Conservation (phyloP, 345 rosid species). For the Brassica juncea region DNA sequence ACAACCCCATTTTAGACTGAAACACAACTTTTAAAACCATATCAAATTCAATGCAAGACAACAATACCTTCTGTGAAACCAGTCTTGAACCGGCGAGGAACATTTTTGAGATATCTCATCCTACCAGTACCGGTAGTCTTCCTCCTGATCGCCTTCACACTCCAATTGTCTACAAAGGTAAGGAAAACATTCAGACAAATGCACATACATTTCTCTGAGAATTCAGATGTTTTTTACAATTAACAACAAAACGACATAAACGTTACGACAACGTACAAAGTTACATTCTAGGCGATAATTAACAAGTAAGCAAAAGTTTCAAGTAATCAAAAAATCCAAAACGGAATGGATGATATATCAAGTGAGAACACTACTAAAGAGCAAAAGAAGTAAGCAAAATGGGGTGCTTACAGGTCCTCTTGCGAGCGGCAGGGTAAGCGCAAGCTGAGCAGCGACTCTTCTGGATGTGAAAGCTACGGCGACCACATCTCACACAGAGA, state of each 20-base stretch:
- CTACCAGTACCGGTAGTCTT: conserved; percentile 96
- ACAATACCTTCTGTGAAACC: conserved; percentile 80
- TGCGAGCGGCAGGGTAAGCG: conserved; percentile 95
- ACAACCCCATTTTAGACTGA: not conserved
- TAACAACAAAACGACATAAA: not conserved
- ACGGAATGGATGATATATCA: not conserved
- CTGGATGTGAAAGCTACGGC: conserved; percentile 97
- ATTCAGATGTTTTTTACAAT: not conserved
- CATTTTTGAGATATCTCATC: conserved; percentile 82
- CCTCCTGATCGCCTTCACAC: conserved; percentile 91
- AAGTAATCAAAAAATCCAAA: not conserved
- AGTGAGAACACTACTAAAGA: not conserved
- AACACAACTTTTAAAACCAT: not conserved
- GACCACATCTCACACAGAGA: conserved; percentile 96
- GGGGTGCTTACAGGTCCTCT: conserved; percentile 67
- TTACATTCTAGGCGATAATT: too few relatives aligned
- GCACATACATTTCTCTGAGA: not conserved
- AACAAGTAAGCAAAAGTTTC: not conserved
- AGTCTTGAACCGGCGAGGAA: conserved; percentile 83
- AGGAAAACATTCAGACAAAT: not conserved
- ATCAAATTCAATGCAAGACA: not conserved
- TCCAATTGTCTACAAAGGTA: conserved; percentile 74
- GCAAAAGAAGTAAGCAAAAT: conserved; percentile 15
- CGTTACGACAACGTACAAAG: not conserved
- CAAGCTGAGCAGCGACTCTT: conserved; percentile 97